phyloP scores from a whole-genome alignment of 345 rosid species.

The Hibiscus syriacus region DNA sequence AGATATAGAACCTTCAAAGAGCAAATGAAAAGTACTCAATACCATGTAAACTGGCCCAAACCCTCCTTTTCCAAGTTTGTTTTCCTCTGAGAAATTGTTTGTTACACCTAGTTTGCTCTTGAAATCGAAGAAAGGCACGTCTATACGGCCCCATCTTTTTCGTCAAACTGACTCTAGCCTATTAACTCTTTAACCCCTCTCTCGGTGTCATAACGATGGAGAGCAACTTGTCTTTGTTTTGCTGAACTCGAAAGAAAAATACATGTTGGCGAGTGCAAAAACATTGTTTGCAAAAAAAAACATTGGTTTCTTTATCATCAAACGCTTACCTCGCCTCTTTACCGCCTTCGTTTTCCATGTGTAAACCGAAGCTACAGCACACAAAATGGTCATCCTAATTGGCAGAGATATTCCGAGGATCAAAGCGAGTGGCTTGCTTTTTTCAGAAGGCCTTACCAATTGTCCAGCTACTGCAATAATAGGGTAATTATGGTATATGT shows the following conservation, averaged over 20 bases:
- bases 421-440: not conserved
- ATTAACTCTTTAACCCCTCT: not conserved
- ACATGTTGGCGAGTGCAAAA: not conserved
- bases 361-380: not conserved
- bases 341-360: slow-evolving; percentile 3
- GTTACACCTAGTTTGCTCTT: slow-evolving; percentile 39
- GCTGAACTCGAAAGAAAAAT: not conserved
- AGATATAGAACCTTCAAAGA: not conserved
- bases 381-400: not conserved
- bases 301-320: not conserved
- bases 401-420: slow-evolving; percentile 9
- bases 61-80: slow-evolving; percentile 72
- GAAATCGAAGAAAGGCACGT: slow-evolving; percentile 16
- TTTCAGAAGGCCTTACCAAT: too few species aligned
- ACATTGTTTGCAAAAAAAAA: not conserved
- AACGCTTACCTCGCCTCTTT: slow-evolving; percentile 15
- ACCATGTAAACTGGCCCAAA: slow-evolving; percentile 79
- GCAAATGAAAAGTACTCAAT: not conserved
- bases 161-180: not conserved
- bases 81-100: slow-evolving; percentile 50
- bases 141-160: slow-evolving; percentile 15
- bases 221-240: not conserved
- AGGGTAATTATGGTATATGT: too few species aligned
- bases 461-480: too few species aligned
- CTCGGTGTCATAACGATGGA: not conserved